A percentile compares a stretch with the other conserved stretches of the same genome.
phyloP scores from a whole-genome alignment of 1,139 yeast genomes.

The Candida glucosophila region DNA sequence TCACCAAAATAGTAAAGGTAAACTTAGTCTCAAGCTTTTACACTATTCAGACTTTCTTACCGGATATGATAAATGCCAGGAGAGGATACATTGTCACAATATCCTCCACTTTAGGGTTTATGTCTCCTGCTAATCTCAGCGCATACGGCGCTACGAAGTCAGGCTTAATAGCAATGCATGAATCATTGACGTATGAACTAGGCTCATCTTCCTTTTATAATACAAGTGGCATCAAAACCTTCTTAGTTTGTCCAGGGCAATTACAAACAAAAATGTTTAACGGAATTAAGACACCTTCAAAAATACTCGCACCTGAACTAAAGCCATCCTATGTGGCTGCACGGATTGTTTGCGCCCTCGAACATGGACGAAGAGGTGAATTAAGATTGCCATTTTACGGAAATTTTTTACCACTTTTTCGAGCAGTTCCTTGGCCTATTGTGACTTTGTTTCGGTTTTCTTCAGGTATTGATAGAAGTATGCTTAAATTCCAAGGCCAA shows the following conservation, averaged over 20 bases:
- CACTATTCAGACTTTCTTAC: constrained; percentile 62
- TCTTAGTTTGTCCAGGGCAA: constrained; percentile 84
- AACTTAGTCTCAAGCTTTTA: constrained; percentile 65
- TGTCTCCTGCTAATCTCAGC: constrained; percentile 74
- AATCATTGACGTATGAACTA: constrained; percentile 66
- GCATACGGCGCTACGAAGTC: constrained; percentile 90
- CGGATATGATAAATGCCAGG: constrained; percentile 52
- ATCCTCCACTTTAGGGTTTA: constrained; percentile 75
- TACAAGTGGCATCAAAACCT: constrained; percentile 53
- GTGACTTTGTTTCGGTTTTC: constrained; percentile 42
- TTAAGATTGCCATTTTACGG: constrained; percentile 71
- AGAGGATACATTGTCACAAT: constrained; percentile 76
- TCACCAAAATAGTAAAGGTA: constrained; percentile 52
- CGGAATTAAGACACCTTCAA: constrained; percentile 64
- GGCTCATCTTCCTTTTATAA: constrained; percentile 43
- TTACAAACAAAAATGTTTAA: constrained; percentile 63
- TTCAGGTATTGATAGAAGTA: constrained; percentile 58
- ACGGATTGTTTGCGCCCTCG: constrained; percentile 47
- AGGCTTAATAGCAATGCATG: constrained; percentile 77
- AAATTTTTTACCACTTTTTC: constrained; percentile 57
- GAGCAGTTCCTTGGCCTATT: constrained; percentile 69
- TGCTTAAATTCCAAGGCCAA: constrained; percentile 34
- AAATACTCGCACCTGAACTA: constrained; percentile 71
- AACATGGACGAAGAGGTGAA: constrained; percentile 58
- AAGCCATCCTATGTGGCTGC: constrained; percentile 60